Base-by-base conservation (phyloP, 306 rosid species). In the Oxytropis ochrocephala region DNA sequence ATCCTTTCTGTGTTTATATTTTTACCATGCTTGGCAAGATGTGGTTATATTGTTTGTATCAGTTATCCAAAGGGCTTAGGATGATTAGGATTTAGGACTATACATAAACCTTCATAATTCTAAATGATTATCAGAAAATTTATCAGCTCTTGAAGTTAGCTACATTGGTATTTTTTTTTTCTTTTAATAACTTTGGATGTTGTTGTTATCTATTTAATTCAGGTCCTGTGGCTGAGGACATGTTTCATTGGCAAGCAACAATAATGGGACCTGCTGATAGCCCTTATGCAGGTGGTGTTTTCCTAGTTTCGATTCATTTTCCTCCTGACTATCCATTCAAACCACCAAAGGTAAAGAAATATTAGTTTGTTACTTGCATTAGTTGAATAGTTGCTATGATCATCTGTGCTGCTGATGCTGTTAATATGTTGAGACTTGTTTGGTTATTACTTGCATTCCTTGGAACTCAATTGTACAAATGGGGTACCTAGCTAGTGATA, bases 141-240 rank as follows among this genome's bases (percentile, higher is more conserved):
- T 48, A 36, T 11, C n/a, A 9, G 42, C 17, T 65, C 24, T 11
- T 42, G 54, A 58, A 33, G 32, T 13, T 41, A 11, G 59, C 12
- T 63, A 2, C 2, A 9, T 8, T 8, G 57, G 13, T 43, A 3
- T 43, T 10, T 38, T 13, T 56, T 19, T 55, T 29, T 13, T 56
- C 18, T 55, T 29, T 12, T 53, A 16, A n/a, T 67, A 44, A 67
- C 7, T 32, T 13, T 30, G 75, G 29, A 9, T 8, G 11, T 47
- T 58, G 11, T 9, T 51, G 9, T 7, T 39, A 43, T 3, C 49
- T 55, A 9, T 76, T 64, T 70, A 8, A 51, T 3, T 51, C 41
- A 91, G 96, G 97, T 67, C 96, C 97, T 0, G 94, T 89, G 75
- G 97, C 94, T 4, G 97, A 91, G 84, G 97, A 91, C 64, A 91